phyloP scores from a whole-genome alignment of 352 stramenopile species.

The Pythium graminicola region DNA sequence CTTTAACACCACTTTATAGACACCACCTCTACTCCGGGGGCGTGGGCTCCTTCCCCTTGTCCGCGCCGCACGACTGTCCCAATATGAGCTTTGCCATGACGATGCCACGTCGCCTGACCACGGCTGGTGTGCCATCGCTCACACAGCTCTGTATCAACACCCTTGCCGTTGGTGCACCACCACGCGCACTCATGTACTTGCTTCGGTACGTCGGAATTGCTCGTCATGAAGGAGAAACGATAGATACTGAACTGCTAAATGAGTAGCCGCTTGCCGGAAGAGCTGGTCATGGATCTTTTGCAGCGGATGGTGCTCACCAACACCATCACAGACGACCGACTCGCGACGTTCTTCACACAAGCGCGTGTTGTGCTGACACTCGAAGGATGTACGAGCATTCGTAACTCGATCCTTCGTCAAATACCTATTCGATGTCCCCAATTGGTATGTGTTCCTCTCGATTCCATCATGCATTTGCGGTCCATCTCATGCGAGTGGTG shows the following conservation, averaged over 20 bases:
- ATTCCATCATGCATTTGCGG: no score
- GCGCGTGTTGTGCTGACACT: constrained; percentile 67
- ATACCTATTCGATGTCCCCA: constrained; percentile 80
- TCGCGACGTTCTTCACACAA: constrained; percentile 77
- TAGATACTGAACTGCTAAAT: neutral
- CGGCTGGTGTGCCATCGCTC: constrained; percentile 37
- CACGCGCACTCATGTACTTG: constrained; percentile 46
- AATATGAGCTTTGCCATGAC: constrained; percentile 5
- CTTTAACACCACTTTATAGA: no score
- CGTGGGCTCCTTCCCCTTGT: neutral
- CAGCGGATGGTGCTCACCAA: constrained; percentile 63
- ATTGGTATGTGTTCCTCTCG: constrained; percentile 34
- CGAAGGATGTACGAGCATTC: constrained; percentile 63
- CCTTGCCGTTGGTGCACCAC: constrained; percentile 45
- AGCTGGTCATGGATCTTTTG: constrained; percentile 72
- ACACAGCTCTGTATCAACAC: constrained; percentile 53
- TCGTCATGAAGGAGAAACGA: neutral
- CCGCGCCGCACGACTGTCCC: neutral
- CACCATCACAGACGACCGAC: constrained; percentile 75
- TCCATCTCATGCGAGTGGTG: no score
- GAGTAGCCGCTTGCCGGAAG: constrained; percentile 64
- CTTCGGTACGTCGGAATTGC: constrained; percentile 38
- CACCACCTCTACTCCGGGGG: neutral
- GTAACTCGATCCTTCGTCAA: constrained; percentile 82
- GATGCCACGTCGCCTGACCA: neutral